Evolutionary conservation across 352 stramenopile species (phyloP).

Genomic region (Globisporangium polare): DNA sequence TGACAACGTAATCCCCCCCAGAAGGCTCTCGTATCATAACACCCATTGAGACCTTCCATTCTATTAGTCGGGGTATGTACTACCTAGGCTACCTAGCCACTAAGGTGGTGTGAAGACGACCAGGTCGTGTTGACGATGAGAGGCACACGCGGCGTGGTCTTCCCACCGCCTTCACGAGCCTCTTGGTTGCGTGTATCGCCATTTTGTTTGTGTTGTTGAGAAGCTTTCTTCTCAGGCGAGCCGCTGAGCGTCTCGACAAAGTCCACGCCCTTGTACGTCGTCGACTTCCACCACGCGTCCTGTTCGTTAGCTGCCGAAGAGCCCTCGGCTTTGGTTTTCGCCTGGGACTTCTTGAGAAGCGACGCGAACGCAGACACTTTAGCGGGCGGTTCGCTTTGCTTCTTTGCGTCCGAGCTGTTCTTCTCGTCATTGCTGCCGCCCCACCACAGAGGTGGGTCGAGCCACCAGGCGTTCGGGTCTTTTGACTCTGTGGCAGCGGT

Average conservation of each 20-base stretch:
- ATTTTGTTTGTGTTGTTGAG: constrained; percentile 9
- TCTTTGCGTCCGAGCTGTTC: constrained; percentile 16
- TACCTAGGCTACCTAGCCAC: neutral
- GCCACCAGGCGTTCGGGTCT: constrained; percentile 48
- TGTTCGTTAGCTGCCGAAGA: constrained; percentile 9
- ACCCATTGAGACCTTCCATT: neutral
- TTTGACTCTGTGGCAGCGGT: constrained; percentile 2
- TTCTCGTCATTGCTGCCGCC: constrained; percentile 15
- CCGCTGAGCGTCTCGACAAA: constrained; percentile 36
- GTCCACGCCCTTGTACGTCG: constrained; percentile 73
- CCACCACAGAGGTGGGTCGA: constrained; percentile 69
- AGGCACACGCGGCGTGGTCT: constrained; percentile 25
- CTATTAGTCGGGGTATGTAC: neutral
- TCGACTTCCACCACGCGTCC: constrained; percentile 65
- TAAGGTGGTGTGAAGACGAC: constrained; percentile 20
- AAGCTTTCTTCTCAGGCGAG: constrained; percentile 14
- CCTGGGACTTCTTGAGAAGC: constrained; percentile 24
- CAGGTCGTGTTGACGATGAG: constrained; percentile 42
- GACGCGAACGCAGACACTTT: constrained; percentile 18
- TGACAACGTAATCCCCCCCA: neutral
- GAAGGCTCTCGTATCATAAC: neutral
- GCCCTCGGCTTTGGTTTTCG: neutral
- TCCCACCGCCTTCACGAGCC: neutral
- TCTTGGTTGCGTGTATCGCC: constrained; percentile 5
- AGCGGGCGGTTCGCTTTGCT: constrained; percentile 20